Base-by-base conservation (phyloP, 805 yeast species). In the Ogataea corticis region DNA sequence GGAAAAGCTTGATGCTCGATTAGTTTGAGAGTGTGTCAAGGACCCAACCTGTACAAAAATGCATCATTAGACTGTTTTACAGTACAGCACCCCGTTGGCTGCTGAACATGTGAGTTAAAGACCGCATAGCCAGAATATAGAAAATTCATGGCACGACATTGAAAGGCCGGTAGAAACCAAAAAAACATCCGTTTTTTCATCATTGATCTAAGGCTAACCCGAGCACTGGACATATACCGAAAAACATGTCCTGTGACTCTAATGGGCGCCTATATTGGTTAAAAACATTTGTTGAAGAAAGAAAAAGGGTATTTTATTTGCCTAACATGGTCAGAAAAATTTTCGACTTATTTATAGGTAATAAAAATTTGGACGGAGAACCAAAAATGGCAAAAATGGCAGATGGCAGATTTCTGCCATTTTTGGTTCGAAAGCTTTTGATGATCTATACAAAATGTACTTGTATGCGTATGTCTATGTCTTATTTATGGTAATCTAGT, bases 121-220 rank as follows among this genome's bases (percentile, higher is more conserved):
- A 78, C 89, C 85, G 88, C 88, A 80, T 76, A 73, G 79, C 69
- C 71, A 64, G 63, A 62, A 72, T 68, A 72, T 52, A n/a, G 40
- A 42, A 49, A 58, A 57, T 49, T 56, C 59, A 55, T 68, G 72
- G 75, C 77, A 71, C 83, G 84, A 73, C 83, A 73, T 70, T 44
- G 69, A 67, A 51, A 61, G 74, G 76, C 78, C 79, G 75, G 74
- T 67, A 63, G 64, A 67, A 75, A 74, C 77, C 50, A 41, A 50
- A 48, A 49, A 45, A 50, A 45, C 48, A 42, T 52, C 57, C 55
- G 45, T 48, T 47, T 44, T 45, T 48, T 34, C 45, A 44, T 37
- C 53, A 58, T 80, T 70, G 46, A 69, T 87, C 91, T 87, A 77
- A 85, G 94, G 86, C 87, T 72, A 70, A 86, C 94, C 94, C 94